phyloP scores from a whole-genome alignment of 2,329 filamentous ascomycete species.

The Grosmannia serpens region DNA sequence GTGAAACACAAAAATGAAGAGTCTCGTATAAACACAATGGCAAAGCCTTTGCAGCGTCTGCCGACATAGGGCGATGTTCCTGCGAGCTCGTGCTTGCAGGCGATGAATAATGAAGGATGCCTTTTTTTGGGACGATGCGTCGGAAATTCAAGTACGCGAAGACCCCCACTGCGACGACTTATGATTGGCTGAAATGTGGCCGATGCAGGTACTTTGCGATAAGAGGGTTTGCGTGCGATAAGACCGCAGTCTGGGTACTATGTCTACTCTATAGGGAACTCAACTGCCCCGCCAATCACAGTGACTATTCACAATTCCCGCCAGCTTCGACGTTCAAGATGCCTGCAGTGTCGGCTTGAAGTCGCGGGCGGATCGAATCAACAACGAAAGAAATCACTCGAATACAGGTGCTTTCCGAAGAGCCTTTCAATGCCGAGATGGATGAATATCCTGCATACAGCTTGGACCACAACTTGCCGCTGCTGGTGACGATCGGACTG shows the following conservation, averaged over 20 bases:
- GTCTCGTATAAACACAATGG: neutral
- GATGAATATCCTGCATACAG: constrained; percentile 71
- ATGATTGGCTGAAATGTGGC: constrained; percentile 1
- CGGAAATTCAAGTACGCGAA: neutral
- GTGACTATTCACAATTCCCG: neutral
- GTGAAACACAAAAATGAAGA: neutral
- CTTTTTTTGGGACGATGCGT: neutral
- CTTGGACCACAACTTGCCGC: constrained; percentile 75
- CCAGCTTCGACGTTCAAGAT: too few relatives aligned
- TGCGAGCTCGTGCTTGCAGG: too few relatives aligned
- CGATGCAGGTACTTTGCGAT: neutral
- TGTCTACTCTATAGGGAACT: neutral
- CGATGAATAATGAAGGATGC: neutral
- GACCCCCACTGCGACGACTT: constrained; percentile 1
- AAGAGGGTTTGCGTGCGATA: neutral
- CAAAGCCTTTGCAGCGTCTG: neutral
- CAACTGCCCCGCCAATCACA: constrained; percentile 1
- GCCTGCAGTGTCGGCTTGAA: neutral
- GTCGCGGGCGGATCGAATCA: neutral
- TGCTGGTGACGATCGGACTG: constrained; percentile 73
- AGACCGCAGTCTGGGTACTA: too few relatives aligned
- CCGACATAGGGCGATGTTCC: neutral
- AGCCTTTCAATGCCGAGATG: constrained; percentile 34
- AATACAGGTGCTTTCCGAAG: neutral
- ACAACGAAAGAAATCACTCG: neutral